Base-by-base conservation (phyloP, 2,329 filamentous ascomycete genomes). In the Xylaria sp. region DNA sequence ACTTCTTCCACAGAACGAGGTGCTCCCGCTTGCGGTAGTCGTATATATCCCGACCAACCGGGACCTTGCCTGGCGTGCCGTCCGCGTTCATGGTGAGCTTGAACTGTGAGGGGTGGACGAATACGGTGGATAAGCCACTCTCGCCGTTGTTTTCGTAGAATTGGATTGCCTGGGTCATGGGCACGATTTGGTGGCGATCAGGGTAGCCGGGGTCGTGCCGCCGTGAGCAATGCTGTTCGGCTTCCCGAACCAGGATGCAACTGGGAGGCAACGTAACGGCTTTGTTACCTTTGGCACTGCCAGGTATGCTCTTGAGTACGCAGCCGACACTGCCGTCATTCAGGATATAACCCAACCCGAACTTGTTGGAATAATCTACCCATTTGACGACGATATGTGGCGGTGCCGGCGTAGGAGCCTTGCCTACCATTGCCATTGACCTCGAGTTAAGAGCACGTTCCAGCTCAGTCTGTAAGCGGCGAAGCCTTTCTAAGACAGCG, bases 321-420 rank as follows among this genome's bases (percentile, higher is more conserved):
- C 88, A 92, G 16, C 90, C 90, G 18, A 92, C 86, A 57, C 86
- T 91, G 24, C 90, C 90, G 61, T 93, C 89, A 57, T 90, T 90
- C 49, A 94, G 76, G 53, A 93, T 91, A 66, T 93, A 94, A 34
- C 90, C 90, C 16, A 94, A 80, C 11, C 90, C 90, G 69, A 92
- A 91, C 69, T 92, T 92, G 72, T 92, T 91, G 54, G 89, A 91
- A 71, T 94, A 94, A 69, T 94, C 90, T 6, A 94, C 90, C 90
- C 90, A 94, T 68, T 92, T 91, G 9, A 88, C 83, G 11, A 88
- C 85, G 41, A 88, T 82, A 67, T 86, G 74, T 67, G 88, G 80
- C 68, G 87, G 71, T 57, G 85, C 67, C 67, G 81, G 75, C 50
- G 79, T 70, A 57, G 78, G 72, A 53, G 80, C 75, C 72, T 83